Percentiles rank a stretch among this genome's conserved stretches.
These are phyloP conservation scores for Phlebiopsis flavidoalba DNA, from an alignment of 768 basidiomycete genomes.

Conservation along the genomic window DNA sequence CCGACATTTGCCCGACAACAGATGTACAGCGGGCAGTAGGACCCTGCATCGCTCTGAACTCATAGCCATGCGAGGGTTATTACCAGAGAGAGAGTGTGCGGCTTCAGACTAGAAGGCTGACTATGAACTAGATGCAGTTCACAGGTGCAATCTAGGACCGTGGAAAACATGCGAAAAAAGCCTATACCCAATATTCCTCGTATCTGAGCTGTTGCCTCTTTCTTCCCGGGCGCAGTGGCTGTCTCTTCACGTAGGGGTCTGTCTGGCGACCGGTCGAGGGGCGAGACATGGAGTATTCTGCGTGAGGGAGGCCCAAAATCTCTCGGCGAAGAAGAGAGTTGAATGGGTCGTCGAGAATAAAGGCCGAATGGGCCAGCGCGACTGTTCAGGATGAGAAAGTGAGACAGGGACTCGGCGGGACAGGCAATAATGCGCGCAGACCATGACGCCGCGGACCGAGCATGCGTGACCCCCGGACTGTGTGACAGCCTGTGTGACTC, in stretches of 20 bases:
- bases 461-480: background rate
- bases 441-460: background rate
- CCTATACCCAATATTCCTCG: slow-evolving; percentile 22
- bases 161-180: background rate
- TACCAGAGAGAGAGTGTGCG: slow-evolving; percentile 80
- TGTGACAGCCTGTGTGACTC: background rate
- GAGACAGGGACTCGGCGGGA: background rate
- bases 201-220: slow-evolving; percentile 9
- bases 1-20: slow-evolving; percentile 78
- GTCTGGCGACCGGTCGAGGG: slow-evolving; percentile 18
- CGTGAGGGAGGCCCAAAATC: slow-evolving; percentile 2
- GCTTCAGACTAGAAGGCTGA: slow-evolving; percentile 37
- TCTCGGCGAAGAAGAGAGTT: slow-evolving; percentile 13
- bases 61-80: slow-evolving; percentile 74
- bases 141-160: background rate
- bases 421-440: background rate
- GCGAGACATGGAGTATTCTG: slow-evolving; percentile 8
- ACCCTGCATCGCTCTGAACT: slow-evolving; percentile 58
- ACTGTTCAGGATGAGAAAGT: background rate
- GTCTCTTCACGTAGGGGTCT: slow-evolving; percentile 10
- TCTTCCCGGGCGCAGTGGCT: slow-evolving; percentile 15
- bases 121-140: slow-evolving; percentile 14
- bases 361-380: slow-evolving; percentile 11
- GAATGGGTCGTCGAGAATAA: slow-evolving; percentile 15
- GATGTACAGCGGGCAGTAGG: slow-evolving; percentile 38